Conservation (phyloP, 345 rosid species). For the Aurinia saxatilis region DNA sequence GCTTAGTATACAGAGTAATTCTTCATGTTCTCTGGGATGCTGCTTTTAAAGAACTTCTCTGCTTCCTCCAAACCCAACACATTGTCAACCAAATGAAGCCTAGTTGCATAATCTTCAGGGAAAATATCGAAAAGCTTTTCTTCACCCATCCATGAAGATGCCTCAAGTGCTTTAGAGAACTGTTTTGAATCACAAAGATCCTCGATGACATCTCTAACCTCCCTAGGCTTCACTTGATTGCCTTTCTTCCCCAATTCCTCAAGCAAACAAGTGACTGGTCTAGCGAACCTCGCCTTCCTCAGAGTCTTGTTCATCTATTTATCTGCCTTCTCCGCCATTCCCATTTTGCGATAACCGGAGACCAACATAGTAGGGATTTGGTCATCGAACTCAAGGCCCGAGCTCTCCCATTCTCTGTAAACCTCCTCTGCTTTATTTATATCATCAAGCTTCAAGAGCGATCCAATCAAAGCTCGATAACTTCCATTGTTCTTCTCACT, state of each 20-base stretch:
- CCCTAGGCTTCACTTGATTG: neutral
- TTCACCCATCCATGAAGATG: neutral
- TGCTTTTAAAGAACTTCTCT: neutral
- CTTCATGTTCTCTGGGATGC: neutral
- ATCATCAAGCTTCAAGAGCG: slow-evolving; percentile 10
- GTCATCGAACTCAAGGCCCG: neutral
- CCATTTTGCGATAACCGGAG: neutral
- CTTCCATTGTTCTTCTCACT: neutral
- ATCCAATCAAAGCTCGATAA: neutral
- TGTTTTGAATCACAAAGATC: neutral
- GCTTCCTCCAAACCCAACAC: neutral
- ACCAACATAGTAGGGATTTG: neutral
- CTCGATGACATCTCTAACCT: neutral
- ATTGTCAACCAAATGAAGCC: neutral
- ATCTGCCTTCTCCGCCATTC: neutral
- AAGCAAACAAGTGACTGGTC: neutral
- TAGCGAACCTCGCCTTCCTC: neutral
- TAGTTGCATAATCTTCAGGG: neutral
- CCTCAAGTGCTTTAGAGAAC: neutral
- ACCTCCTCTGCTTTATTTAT: neutral
- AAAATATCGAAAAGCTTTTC: neutral
- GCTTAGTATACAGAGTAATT: neutral
- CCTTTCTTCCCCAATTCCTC: neutral
- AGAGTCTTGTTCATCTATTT: neutral
- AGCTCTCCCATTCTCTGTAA: neutral